These are phyloP conservation scores for Leucosporidium yakuticum DNA, from an alignment of 768 basidiomycete species.

Conservation along the genomic window DNA sequence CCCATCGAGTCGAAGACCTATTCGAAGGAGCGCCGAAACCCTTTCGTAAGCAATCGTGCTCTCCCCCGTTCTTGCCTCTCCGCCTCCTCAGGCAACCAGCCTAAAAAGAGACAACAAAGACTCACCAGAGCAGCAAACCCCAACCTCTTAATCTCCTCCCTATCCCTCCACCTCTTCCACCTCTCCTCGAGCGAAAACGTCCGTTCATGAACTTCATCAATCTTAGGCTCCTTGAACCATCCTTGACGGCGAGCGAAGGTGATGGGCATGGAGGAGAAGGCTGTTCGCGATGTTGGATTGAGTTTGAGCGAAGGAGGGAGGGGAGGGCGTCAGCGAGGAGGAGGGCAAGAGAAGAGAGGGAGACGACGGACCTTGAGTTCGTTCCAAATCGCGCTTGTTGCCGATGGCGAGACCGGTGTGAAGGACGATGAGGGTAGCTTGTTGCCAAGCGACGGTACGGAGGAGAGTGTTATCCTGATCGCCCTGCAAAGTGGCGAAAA, in stretches of 20 bases:
- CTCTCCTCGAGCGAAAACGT: constrained; percentile 23
- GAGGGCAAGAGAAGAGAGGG: neutral
- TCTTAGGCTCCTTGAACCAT: constrained; percentile 23
- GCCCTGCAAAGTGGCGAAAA: constrained; percentile 1
- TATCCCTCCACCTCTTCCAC: constrained; percentile 31
- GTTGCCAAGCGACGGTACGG: constrained; percentile 32
- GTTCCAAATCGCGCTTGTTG: constrained; percentile 33
- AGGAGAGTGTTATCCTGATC: constrained; percentile 29
- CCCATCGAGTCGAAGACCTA: constrained; percentile 29
- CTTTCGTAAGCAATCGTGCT: neutral
- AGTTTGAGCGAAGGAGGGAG: neutral
- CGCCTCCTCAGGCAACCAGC: neutral
- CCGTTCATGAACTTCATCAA: constrained; percentile 12
- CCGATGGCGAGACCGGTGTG: constrained; percentile 31
- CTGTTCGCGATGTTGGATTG: neutral
- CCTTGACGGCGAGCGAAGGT: constrained; percentile 28
- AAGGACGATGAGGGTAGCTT: constrained; percentile 20
- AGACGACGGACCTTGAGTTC: constrained; percentile 14
- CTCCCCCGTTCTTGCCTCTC: no score
- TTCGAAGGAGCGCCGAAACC: neutral
- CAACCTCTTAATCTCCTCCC: constrained; percentile 30
- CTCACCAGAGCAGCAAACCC: constrained; percentile 29
- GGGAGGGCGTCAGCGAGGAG: neutral
- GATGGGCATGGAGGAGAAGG: constrained; percentile 25
- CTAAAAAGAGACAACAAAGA: neutral